Conservation (phyloP, 257 asterid genomes). For the Osmanthus fragrans region DNA sequence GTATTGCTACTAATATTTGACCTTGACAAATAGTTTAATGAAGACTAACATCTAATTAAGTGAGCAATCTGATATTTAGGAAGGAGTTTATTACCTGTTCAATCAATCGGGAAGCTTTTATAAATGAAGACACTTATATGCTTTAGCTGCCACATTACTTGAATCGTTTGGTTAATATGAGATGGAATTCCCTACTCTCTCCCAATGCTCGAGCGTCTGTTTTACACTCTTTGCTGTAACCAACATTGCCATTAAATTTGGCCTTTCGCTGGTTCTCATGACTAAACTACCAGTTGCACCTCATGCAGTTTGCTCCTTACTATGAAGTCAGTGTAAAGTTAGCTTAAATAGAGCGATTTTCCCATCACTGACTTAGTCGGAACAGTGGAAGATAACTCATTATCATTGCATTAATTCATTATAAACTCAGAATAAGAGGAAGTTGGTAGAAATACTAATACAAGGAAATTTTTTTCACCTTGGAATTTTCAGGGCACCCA, state of each 20-base stretch:
- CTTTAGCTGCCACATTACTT: not conserved
- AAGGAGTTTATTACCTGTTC: not conserved
- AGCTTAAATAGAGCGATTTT: not conserved
- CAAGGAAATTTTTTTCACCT: not conserved
- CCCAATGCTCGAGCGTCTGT: not conserved
- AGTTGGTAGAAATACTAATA: not conserved
- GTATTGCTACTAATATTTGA: not conserved
- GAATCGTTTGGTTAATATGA: not conserved
- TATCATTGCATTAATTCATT: not conserved
- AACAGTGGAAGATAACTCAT: not conserved
- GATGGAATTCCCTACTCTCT: not conserved
- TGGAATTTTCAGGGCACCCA: constrained; percentile 51
- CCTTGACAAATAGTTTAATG: not conserved
- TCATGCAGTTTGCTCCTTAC: not conserved
- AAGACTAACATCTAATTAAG: not conserved
- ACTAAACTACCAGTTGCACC: not conserved
- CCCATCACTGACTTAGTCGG: not conserved
- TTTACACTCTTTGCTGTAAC: not conserved
- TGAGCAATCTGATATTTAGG: not conserved
- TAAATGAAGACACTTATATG: not conserved
- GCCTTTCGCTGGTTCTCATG: not conserved
- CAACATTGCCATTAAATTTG: not conserved
- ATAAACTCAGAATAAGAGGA: not conserved
- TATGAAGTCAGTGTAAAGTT: not conserved
- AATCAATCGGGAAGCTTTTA: not conserved